Conservation (phyloP, 2,329 filamentous ascomycete species). For the Talaromyces islandicus region DNA sequence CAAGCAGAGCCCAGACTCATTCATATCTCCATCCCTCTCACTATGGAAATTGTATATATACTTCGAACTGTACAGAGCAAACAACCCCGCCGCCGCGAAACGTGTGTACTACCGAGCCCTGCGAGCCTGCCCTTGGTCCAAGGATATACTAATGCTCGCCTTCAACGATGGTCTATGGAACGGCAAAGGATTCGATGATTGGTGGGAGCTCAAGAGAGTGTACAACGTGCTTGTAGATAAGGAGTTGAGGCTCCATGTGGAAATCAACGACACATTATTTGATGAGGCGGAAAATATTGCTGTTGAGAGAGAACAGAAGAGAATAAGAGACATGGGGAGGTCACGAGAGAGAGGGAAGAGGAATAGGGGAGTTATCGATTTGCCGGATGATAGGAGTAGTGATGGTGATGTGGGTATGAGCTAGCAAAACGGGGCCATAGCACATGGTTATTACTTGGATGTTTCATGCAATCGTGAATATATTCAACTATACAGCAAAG, state of each 20-base stretch:
- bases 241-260: constrained; percentile 53
- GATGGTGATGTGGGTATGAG: constrained; percentile 15
- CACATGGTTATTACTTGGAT: constrained; percentile 8
- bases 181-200: constrained; percentile 23
- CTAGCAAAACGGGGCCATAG: background rate
- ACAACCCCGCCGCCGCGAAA: constrained; percentile 41
- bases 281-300: constrained; percentile 24
- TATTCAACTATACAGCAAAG: background rate
- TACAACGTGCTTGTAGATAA: constrained; percentile 56
- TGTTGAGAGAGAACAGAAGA: background rate
- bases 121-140: constrained; percentile 57
- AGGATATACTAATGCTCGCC: constrained; percentile 53
- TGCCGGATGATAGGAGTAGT: constrained; percentile 26
- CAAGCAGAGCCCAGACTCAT: constrained; percentile 20
- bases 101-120: constrained; percentile 52
- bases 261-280: constrained; percentile 41
- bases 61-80: constrained; percentile 40
- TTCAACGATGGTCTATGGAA: constrained; percentile 33
- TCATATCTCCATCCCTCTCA: constrained; percentile 19
- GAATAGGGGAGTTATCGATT: constrained; percentile 15
- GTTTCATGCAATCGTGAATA: background rate
- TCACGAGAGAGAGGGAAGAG: background rate
- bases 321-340: background rate
- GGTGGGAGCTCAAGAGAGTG: constrained; percentile 47
- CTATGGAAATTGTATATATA: constrained; percentile 50